A percentile compares a stretch with the other conserved stretches of the same genome.
phyloP scores from a whole-genome alignment of 1,284 basidiomycete genomes.

The Cutaneotrichosporon mucoides region DNA sequence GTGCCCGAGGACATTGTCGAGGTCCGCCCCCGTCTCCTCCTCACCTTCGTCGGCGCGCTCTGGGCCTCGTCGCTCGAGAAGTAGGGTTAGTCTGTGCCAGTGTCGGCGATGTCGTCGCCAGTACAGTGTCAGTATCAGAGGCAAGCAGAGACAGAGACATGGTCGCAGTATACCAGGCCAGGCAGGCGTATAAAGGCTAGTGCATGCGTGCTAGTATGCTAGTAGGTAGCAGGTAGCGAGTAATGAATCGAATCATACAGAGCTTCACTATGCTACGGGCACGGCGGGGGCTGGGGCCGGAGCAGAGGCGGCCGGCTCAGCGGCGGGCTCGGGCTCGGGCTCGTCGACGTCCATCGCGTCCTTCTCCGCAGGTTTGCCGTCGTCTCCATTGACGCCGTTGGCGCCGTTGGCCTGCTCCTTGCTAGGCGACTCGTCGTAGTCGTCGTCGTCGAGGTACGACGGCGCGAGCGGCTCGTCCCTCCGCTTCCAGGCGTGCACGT shows the following conservation, averaged over 20 bases:
- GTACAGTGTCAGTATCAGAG: too few species aligned
- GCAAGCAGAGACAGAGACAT: not conserved
- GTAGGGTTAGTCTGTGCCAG: not conserved
- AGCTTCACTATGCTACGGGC: too few species aligned
- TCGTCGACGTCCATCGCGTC: not conserved
- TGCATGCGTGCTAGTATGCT: not conserved
- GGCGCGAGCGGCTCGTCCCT: slow-evolving; percentile 2
- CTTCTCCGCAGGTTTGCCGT: not conserved
- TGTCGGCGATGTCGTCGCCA: too few species aligned
- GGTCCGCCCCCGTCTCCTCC: slow-evolving; percentile 68
- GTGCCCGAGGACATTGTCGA: slow-evolving; percentile 94
- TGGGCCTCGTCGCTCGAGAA: slow-evolving; percentile 40
- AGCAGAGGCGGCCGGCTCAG: too few species aligned
- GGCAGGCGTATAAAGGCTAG: slow-evolving; percentile 14
- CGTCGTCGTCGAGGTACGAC: slow-evolving; percentile 1
- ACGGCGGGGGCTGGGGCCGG: too few species aligned
- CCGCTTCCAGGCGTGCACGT: slow-evolving; percentile 9
- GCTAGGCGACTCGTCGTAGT: not conserved
- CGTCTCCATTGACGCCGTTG: not conserved
- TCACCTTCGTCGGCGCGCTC: slow-evolving; percentile 56
- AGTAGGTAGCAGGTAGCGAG: too few species aligned
- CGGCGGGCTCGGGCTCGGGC: too few species aligned
- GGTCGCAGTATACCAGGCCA: not conserved
- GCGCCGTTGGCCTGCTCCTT: not conserved
- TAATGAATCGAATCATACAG: too few species aligned